Percentiles rank a stretch among this genome's conserved stretches.
Conservation (phyloP, 805 yeast species). For the Candida schatavii region DNA sequence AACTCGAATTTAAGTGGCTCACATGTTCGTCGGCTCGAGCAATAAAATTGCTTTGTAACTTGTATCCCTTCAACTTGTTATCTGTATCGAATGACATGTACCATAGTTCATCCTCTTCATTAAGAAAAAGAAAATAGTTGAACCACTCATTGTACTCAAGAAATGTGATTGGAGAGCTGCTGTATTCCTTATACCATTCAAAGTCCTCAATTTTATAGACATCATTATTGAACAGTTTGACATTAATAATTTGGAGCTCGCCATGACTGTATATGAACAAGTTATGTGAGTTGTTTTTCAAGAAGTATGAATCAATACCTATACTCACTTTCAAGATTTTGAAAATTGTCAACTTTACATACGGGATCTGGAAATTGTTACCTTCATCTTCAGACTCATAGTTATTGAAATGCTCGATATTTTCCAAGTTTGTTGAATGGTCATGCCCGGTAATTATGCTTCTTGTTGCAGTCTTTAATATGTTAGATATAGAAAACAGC, state of each 20-base stretch:
- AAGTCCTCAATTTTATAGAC: conserved; percentile 23
- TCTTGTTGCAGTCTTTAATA: conserved; percentile 32
- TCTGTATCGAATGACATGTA: conserved; percentile 12
- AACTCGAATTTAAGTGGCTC: not conserved
- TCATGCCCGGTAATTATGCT: conserved; percentile 28
- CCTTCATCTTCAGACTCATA: conserved; percentile 28
- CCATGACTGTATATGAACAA: conserved; percentile 27
- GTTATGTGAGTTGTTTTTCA: conserved; percentile 38
- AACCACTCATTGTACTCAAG: conserved; percentile 24
- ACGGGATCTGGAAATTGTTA: conserved; percentile 24
- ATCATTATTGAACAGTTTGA: conserved; percentile 28
- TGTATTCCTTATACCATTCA: conserved; percentile 24
- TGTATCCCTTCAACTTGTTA: conserved; percentile 12
- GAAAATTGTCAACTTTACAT: conserved; percentile 25
- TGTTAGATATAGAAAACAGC: conserved; percentile 23
- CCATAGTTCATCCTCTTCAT: conserved; percentile 26
- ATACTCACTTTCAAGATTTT: conserved; percentile 34
- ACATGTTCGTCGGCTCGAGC: not conserved
- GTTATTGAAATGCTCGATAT: conserved; percentile 33
- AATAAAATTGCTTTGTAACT: conserved; percentile 5
- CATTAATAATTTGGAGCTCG: conserved; percentile 32
- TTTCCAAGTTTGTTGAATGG: conserved; percentile 23
- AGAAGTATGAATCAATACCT: conserved; percentile 31
- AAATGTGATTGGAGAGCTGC: conserved; percentile 12
- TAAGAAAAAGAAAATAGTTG: conserved; percentile 28